A percentile compares a stretch with the other conserved stretches of the same genome.
These are phyloP conservation scores for Penicillium paxilli DNA, from an alignment of 495 filamentous ascomycete species.

Conservation along the genomic window DNA sequence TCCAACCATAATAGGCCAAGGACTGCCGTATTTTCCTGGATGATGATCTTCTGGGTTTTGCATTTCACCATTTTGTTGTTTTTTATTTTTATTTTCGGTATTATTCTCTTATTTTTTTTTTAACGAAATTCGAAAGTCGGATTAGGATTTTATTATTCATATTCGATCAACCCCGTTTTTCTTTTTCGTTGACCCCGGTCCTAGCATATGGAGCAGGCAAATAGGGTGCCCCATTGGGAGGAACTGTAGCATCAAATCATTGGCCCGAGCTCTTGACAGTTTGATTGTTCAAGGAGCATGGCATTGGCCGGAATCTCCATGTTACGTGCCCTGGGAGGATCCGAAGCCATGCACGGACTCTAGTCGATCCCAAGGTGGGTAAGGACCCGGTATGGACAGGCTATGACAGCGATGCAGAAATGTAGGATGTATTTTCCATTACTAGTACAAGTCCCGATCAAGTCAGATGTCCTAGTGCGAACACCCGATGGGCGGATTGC, in stretches of 20 bases:
- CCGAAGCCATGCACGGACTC: constrained; percentile 31
- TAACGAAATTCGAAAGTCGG: not conserved
- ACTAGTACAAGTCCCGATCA: constrained; percentile 22
- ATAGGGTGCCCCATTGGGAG: constrained; percentile 16
- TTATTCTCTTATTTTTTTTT: constrained; percentile 5
- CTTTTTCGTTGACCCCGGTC: constrained; percentile 13
- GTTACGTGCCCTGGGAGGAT: constrained; percentile 32
- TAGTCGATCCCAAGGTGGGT: constrained; percentile 16
- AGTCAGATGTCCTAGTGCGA: constrained; percentile 41
- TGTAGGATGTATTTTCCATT: constrained; percentile 30
- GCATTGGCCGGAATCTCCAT: constrained; percentile 33
- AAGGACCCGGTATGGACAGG: constrained; percentile 1
- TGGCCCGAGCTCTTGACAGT: constrained; percentile 22
- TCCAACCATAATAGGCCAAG: constrained; percentile 25
- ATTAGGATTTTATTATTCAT: not conserved
- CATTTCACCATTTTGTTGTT: constrained; percentile 5
- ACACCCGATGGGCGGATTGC: constrained; percentile 39
- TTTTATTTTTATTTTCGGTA: constrained; percentile 9
- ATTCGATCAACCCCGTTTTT: constrained; percentile 3
- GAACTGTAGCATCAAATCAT: constrained; percentile 33
- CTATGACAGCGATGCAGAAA: constrained; percentile 2
- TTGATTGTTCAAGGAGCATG: constrained; percentile 33
- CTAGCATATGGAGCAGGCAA: constrained; percentile 4
- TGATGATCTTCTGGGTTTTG: not conserved
- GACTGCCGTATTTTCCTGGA: constrained; percentile 6